Evolutionary conservation across 768 basidiomycete species (phyloP), one percentile per base, ranked within the genome.

Genomic region (Suillus weaverae): DNA sequence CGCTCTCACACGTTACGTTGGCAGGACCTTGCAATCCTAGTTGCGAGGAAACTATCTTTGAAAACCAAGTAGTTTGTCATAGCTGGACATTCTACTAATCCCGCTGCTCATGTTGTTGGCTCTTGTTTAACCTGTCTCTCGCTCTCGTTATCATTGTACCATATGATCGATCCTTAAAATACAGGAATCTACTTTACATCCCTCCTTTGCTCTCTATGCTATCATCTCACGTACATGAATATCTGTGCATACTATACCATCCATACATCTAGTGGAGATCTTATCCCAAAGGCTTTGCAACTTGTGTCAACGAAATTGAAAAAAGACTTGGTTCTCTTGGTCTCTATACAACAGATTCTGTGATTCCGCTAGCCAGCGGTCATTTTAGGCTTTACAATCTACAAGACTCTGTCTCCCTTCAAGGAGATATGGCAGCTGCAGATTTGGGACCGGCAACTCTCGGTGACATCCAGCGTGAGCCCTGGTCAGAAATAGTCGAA

Each of bases 331-430:
- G 20, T 44, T 44, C 20, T n/a, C n/a, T n/a, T n/a, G n/a, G n/a
- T n/a, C n/a, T 10, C 43, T 18, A 26, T 26, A 26, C 26, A 26
- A 26, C 7, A 43, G 3, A 43, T 3, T 43, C 41, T 8, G 18
- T 18, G 20, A 43, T 20, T 4, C 20, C 43, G 20, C 43, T 44
- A n/a, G 20, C 20, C 43, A 44, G n/a, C 44, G 4, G 41, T 43
- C 43, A 10, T 44, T n/a, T 44, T 22, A 7, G 22, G 22, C 10
- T 48, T 46, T 90, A 81, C 65, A 72, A 76, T n/a, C n/a, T n/a
- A n/a, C n/a, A n/a, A n/a, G n/a, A n/a, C n/a, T n/a, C n/a, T n/a
- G n/a, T n/a, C n/a, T n/a, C n/a, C n/a, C n/a, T n/a, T n/a, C n/a
- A n/a, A n/a, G n/a, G n/a, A n/a, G n/a, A n/a, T n/a, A n/a, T n/a